Conservation (phyloP, 495 filamentous ascomycete genomes). For the Penicillium daleae region DNA sequence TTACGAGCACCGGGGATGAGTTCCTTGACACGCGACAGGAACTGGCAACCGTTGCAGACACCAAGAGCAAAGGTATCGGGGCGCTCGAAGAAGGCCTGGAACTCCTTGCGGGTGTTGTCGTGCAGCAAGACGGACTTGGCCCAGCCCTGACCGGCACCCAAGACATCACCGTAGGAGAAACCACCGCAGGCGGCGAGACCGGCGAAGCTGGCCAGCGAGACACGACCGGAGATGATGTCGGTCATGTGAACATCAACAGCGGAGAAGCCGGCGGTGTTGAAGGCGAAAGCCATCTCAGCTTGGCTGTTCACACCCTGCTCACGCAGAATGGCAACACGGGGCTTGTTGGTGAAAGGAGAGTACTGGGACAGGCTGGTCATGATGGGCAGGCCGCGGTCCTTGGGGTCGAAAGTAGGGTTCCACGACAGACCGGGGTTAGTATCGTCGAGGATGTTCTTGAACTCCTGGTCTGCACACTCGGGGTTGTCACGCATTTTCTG, state of each 20-base stretch:
- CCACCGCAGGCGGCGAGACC: constrained; percentile 94
- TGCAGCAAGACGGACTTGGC: constrained; percentile 92
- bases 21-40: constrained; percentile 80
- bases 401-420: constrained; percentile 80
- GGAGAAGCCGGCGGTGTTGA: constrained; percentile 87
- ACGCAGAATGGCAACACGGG: constrained; percentile 89
- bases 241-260: constrained; percentile 97
- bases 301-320: constrained; percentile 96
- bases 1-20: constrained; percentile 82
- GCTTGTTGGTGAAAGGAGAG: constrained; percentile 70
- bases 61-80: constrained; percentile 90
- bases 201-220: constrained; percentile 77
- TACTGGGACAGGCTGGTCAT: constrained; percentile 61
- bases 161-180: constrained; percentile 96
- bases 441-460: constrained; percentile 73
- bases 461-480: constrained; percentile 84
- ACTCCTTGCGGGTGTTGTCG: constrained; percentile 72
- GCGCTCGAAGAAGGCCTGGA: constrained; percentile 84
- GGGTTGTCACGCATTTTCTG: constrained; percentile 90
- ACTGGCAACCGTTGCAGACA: constrained; percentile 98
- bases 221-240: constrained; percentile 77
- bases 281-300: constrained; percentile 96
- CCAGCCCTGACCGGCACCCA: constrained; percentile 95
- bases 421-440: constrained; percentile 83
- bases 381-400: constrained; percentile 73